These are phyloP conservation scores for Cardamine chenopodiifolia DNA, from an alignment of 345 rosid genomes.

Conservation along the genomic window DNA sequence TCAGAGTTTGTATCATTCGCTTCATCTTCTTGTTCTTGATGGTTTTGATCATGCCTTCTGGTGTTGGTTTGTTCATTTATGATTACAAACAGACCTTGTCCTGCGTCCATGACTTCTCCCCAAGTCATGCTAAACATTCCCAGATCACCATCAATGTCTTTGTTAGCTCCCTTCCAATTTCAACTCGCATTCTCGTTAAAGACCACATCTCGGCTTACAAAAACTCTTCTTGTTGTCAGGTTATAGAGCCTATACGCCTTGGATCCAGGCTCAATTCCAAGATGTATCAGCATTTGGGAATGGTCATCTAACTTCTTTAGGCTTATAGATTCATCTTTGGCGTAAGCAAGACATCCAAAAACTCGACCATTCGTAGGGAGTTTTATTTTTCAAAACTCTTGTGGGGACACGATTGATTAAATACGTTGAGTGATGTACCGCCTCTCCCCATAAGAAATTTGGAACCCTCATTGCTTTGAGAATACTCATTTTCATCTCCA, in stretches of 20 bases:
- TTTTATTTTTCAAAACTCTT: too few species aligned
- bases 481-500: background rate
- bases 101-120: background rate
- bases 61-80: too few species aligned
- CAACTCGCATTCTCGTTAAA: background rate
- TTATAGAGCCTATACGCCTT: background rate
- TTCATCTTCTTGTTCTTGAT: too few species aligned
- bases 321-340: too few species aligned
- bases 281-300: background rate
- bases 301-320: too few species aligned
- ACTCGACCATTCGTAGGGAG: too few species aligned
- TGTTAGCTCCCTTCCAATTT: background rate
- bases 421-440: background rate
- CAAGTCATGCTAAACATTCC: background rate
- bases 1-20: too few species aligned
- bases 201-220: background rate
- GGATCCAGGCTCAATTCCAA: background rate
- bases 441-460: background rate
- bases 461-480: background rate
- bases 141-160: accelerated
- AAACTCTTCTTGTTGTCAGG: background rate
- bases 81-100: background rate
- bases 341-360: too few species aligned
- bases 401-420: too few species aligned
- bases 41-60: too few species aligned